Conservation (phyloP, 352 stramenopile genomes). For the Peronospora farinosa region DNA sequence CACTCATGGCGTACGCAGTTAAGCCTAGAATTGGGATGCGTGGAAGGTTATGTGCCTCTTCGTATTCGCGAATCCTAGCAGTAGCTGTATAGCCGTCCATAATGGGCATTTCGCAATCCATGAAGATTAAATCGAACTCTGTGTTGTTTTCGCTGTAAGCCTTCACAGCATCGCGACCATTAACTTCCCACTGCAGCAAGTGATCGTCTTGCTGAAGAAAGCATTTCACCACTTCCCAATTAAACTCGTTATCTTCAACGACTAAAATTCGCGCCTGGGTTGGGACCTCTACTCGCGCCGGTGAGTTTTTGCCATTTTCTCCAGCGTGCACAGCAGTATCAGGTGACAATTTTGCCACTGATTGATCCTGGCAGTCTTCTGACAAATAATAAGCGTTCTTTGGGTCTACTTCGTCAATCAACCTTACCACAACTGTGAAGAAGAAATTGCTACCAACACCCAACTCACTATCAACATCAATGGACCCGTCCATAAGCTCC, state of each 20-base stretch:
- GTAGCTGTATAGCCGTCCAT: slow-evolving; percentile 71
- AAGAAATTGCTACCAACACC: slow-evolving; percentile 69
- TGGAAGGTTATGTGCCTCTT: slow-evolving; percentile 35
- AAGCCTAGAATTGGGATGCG: slow-evolving; percentile 55
- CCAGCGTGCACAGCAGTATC: slow-evolving; percentile 9
- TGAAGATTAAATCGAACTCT: slow-evolving; percentile 60
- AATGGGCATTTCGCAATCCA: slow-evolving; percentile 75
- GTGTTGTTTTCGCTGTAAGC: slow-evolving; percentile 39
- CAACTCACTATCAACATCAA: slow-evolving; percentile 73
- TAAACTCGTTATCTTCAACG: slow-evolving; percentile 68
- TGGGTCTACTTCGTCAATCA: slow-evolving; percentile 40
- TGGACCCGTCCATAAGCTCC: slow-evolving; percentile 77
- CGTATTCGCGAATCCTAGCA: slow-evolving; percentile 43
- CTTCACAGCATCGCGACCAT: slow-evolving; percentile 48
- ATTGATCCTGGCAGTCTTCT: slow-evolving; percentile 40
- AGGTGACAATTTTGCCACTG: slow-evolving; percentile 14
- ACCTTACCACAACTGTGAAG: slow-evolving; percentile 60
- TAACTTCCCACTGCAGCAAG: slow-evolving; percentile 54
- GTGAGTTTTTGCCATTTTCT: slow-evolving; percentile 31
- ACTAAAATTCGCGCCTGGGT: slow-evolving; percentile 53
- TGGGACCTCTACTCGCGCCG: slow-evolving; percentile 20
- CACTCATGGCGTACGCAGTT: slow-evolving; percentile 61
- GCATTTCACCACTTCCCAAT: slow-evolving; percentile 66
- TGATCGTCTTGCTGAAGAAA: slow-evolving; percentile 62
- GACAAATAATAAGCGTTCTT: slow-evolving; percentile 37